These are phyloP conservation scores for Porphyrellus cyaneotinctus DNA, from an alignment of 768 basidiomycete species.

Conservation along the genomic window DNA sequence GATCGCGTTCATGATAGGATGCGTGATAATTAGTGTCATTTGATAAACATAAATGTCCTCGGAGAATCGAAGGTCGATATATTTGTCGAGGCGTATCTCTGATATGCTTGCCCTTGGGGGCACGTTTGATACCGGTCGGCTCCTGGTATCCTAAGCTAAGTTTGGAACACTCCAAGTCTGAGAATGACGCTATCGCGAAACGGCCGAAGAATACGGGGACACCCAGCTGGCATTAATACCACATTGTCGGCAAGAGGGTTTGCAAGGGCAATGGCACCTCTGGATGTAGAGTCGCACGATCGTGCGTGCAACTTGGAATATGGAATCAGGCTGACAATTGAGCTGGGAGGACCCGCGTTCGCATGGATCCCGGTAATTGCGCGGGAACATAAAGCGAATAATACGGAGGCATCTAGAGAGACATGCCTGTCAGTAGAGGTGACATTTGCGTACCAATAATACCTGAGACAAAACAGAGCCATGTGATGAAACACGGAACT, in stretches of 20 bases:
- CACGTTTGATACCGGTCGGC: neutral
- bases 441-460: neutral
- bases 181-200: slow-evolving; percentile 2
- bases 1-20: neutral
- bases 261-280: neutral
- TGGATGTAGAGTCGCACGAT: neutral
- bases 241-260: neutral
- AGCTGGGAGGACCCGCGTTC: neutral
- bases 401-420: neutral
- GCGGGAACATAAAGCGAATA: neutral
- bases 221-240: neutral
- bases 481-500: too few relatives aligned
- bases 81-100: neutral
- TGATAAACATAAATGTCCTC: slow-evolving; percentile 6
- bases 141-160: neutral
- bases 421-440: neutral
- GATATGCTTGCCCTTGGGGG: neutral
- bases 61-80: slow-evolving; percentile 2
- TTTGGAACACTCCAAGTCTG: slow-evolving; percentile 2
- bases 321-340: neutral
- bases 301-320: neutral
- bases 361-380: neutral
- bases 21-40: neutral
- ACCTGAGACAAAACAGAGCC: neutral
- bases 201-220: neutral